Evolutionary conservation across 768 basidiomycete species (phyloP), one percentile per base, ranked within the genome.

Genomic region (Amanita brunnescens): DNA sequence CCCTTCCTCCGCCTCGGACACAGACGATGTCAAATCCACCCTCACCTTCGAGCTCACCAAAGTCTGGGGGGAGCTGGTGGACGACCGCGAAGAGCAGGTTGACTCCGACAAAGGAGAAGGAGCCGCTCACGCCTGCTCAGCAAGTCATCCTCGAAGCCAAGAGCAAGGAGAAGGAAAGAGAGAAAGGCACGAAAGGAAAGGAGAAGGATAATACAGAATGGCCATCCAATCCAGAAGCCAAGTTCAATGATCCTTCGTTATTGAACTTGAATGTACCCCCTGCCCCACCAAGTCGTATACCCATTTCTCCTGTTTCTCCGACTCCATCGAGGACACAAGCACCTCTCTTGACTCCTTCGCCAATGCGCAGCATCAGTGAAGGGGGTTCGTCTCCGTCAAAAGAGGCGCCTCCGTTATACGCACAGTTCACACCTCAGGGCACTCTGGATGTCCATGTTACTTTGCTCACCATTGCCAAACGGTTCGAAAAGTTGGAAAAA

Each of bases 401-500:
- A 18, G 83, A 83, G 45, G 71, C 77, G 1, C 81, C 83, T 6
- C 89, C 86, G 1, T 60, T 87, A 26, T 91, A 92, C 58, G 85
- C 85, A 1, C 82, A 87, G 51, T 92, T 91, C 61, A 80, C 76
- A 34, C 52, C 75, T 1, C 77, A 83, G 43, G 90, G 90, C 2
- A 77, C 80, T 2, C 67, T 92, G 3, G 91, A 92, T 59, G 70
- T 91, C 7, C 77, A 83, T 9, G 81, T 76, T 1, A 91, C 90
- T 0, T 70, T 92, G 5, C 67, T 92, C 20, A 76, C 78, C 9
- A 80, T 92, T 38, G 86, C 87, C 10, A 79, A 77, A 52, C 80
- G 90, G 18, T 91, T 92, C 53, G 90, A 92, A 64, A 92, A 92
- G 62, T 75, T 92, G 10, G 90, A 92, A 62, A 85, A 85, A 55